Evolutionary conservation across 1,284 basidiomycete species (phyloP).

Genomic region (Xerocomus tenax): DNA sequence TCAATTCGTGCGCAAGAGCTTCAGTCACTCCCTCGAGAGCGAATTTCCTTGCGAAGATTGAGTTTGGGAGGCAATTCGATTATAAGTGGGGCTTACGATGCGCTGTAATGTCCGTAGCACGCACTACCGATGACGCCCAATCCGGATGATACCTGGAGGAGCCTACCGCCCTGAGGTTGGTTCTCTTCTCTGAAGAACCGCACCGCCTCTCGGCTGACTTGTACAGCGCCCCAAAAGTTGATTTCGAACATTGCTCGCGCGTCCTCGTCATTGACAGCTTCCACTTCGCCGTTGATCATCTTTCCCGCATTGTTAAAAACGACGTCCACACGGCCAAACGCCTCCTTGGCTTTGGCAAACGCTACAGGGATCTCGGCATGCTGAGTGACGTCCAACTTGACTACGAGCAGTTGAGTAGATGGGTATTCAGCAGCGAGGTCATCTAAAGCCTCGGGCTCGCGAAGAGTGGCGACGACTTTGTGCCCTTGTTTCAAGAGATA

Average conservation of each 20-base stretch:
- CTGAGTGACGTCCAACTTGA: slow-evolving; percentile 36
- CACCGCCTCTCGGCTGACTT: slow-evolving; percentile 29
- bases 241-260: slow-evolving; percentile 30
- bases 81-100: slow-evolving; percentile 14
- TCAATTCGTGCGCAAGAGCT: slow-evolving; percentile 21
- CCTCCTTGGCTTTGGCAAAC: slow-evolving; percentile 28
- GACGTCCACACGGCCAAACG: slow-evolving; percentile 37
- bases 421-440: slow-evolving; percentile 26
- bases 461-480: slow-evolving; percentile 32
- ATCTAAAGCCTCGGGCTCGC: slow-evolving; percentile 26
- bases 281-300: slow-evolving; percentile 18
- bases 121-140: slow-evolving; percentile 11
- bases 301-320: slow-evolving; percentile 33
- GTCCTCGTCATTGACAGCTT: slow-evolving; percentile 17
- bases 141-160: slow-evolving; percentile 30
- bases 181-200: slow-evolving; percentile 34
- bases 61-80: background rate
- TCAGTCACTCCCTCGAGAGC: slow-evolving; percentile 24
- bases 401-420: slow-evolving; percentile 28
- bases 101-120: slow-evolving; percentile 19
- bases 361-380: slow-evolving; percentile 24
- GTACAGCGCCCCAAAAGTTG: slow-evolving; percentile 32
- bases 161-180: slow-evolving; percentile 26
- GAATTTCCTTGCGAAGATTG: slow-evolving; percentile 15
- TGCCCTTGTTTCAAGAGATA: slow-evolving; percentile 26